Evolutionary conservation across 2,329 filamentous ascomycete genomes (phyloP), one percentile per base, ranked within the genome.

Genomic region (Aureobasidium vineae): DNA sequence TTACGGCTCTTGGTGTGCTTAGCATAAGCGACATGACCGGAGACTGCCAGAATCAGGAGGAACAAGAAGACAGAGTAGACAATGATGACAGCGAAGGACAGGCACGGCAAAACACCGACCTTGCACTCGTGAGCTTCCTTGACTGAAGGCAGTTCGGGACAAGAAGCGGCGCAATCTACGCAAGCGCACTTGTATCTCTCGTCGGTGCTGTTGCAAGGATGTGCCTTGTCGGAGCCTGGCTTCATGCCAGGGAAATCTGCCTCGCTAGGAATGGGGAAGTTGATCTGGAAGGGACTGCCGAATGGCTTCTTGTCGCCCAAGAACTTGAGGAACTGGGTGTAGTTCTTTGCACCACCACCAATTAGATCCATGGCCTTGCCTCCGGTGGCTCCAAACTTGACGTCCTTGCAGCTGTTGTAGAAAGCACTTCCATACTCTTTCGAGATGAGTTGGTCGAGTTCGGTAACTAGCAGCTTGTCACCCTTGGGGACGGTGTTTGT

Each of bases 201-300:
- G 71, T 98, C 91, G 43, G 90, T 86, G 71, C 94, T 92, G 76
- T 97, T 96, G 82, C 95, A 99, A 65, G 89, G 88, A 77, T 95
- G 94, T 0, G 92, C 85, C 63, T 81, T 85, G 79, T 92, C 89
- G 40, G 90, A 80, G 70, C 88, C 81, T 0, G 92, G 82, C 11
- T 83, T 75, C 90, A 98, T 96, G n/a, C 80, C 82, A 0, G 86
- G 83, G 53, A 90, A 85, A 13, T 82, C 77, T 69, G 88, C 86
- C 8, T 84, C 77, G 11, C 77, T 80, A 68, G 77, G 85, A 70
- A 78, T 80, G 11, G 86, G 94, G 72, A 95, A 99, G 81, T 99
- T 96, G 80, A 99, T 97, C 80, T 99, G 95, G 78, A 99, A 99
- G 0, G 95, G 95, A 66, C 94, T 98, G 4, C 96, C 96, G 26